Evolutionary conservation across 305 asterid species (phyloP).

Genomic region (Vinca major): DNA sequence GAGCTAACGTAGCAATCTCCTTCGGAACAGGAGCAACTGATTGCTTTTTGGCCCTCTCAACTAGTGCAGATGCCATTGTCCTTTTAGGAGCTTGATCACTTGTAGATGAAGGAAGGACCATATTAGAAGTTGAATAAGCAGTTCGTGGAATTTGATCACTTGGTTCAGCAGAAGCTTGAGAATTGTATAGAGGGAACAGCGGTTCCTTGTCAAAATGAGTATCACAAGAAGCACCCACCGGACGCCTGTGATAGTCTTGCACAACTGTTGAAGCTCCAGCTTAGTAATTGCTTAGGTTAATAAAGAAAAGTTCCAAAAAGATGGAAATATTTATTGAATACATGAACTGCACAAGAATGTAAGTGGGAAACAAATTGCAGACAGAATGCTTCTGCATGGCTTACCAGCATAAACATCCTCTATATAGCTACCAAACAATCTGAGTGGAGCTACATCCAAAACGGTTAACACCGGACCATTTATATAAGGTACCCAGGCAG

Average conservation of each 20-base stretch:
- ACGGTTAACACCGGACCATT: constrained; percentile 63
- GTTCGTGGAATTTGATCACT: constrained; percentile 25
- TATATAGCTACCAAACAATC: constrained; percentile 57
- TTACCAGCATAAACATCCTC: constrained; percentile 74
- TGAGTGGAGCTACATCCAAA: constrained; percentile 87
- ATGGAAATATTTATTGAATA: constrained; percentile 18
- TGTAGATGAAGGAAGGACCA: constrained; percentile 28
- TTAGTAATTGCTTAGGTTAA: constrained; percentile 10
- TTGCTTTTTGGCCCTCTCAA: constrained; percentile 71
- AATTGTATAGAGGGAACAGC: constrained; percentile 54
- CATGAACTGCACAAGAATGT: constrained; percentile 14
- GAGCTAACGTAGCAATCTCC: constrained; percentile 72
- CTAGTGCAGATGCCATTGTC: constrained; percentile 77
- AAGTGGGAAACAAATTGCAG: constrained; percentile 4
- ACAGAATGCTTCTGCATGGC: constrained; percentile 19
- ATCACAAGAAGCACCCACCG: constrained; percentile 43
- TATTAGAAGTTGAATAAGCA: constrained; percentile 32
- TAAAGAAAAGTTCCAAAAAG: background rate
- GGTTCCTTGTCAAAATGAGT: constrained; percentile 50
- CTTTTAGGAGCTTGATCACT: constrained; percentile 42
- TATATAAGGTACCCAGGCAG: constrained; percentile 58
- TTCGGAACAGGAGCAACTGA: constrained; percentile 74
- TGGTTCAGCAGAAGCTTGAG: constrained; percentile 36
- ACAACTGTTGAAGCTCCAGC: constrained; percentile 41
- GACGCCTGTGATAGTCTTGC: constrained; percentile 41